Evolutionary conservation across 2,329 filamentous ascomycete genomes (phyloP).

Genomic region (Chaetomium sp.): DNA sequence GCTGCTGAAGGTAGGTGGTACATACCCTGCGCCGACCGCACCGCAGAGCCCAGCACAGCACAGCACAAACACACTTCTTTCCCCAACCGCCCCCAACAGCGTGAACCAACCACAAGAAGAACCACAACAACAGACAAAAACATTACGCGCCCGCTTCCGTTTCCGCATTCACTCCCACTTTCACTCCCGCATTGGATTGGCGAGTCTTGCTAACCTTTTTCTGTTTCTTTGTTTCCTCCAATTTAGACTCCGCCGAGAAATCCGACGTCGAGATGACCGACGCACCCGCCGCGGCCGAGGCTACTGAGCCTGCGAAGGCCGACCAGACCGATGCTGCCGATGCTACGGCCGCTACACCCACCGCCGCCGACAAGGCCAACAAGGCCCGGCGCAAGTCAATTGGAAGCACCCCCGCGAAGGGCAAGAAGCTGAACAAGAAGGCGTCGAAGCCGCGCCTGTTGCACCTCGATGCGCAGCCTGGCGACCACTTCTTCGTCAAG

Average conservation of each 20-base stretch:
- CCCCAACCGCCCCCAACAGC: too few relatives aligned
- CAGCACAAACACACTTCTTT: too few relatives aligned
- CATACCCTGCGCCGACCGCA: constrained; percentile 13
- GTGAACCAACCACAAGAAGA: too few relatives aligned
- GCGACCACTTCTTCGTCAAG: constrained; percentile 86
- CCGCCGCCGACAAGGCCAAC: constrained; percentile 35
- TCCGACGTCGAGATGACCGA: constrained; percentile 62
- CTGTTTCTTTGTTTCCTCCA: not conserved
- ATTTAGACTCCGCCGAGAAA: constrained; percentile 19
- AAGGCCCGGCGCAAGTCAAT: constrained; percentile 64
- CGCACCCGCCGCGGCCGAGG: constrained; percentile 46
- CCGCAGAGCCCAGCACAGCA: not conserved
- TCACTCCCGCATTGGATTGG: too few relatives aligned
- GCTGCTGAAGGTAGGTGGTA: constrained; percentile 15
- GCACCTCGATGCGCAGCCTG: constrained; percentile 76
- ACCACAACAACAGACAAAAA: too few relatives aligned
- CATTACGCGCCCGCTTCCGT: too few relatives aligned
- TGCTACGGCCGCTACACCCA: constrained; percentile 22
- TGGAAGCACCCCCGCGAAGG: constrained; percentile 58
- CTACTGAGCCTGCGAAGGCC: constrained; percentile 20
- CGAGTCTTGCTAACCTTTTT: not conserved
- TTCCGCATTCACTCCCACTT: too few relatives aligned
- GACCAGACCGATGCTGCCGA: constrained; percentile 21
- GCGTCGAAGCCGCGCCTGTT: constrained; percentile 66
- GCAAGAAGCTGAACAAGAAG: constrained; percentile 80